These are phyloP conservation scores for barrel medic (Medicago truncatula) DNA, from an alignment of 306 rosid genomes.

Conservation along the genomic window MtrunA17r5.0-ANR NC_053046.1:16177001-16177500, in stretches of 20 bases:
- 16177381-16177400: slow-evolving; percentile 9
- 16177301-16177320: slow-evolving; percentile 11
- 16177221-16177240: not conserved
- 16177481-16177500: slow-evolving; percentile 55
- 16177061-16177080: not conserved
- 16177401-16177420: slow-evolving; percentile 16
- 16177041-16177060: not conserved
- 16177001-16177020: too few relatives aligned
- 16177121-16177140: slow-evolving; percentile 12
- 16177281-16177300: slow-evolving; percentile 24
- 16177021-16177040: not conserved
- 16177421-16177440: slow-evolving; percentile 5
- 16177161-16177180: not conserved
- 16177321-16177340: slow-evolving; percentile 19
- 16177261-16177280: not conserved
- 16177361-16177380: not conserved
- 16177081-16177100: not conserved
- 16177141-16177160: slow-evolving; percentile 22
- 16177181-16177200: not conserved
- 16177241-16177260: not conserved
- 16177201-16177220: not conserved
- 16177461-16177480: slow-evolving; percentile 1
- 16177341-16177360: not conserved
- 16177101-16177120: slow-evolving; percentile 22
- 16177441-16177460: slow-evolving; percentile 12